Evolutionary conservation across 2,329 filamentous ascomycete genomes (phyloP).

Genomic region (Aureobasidium sp.): DNA sequence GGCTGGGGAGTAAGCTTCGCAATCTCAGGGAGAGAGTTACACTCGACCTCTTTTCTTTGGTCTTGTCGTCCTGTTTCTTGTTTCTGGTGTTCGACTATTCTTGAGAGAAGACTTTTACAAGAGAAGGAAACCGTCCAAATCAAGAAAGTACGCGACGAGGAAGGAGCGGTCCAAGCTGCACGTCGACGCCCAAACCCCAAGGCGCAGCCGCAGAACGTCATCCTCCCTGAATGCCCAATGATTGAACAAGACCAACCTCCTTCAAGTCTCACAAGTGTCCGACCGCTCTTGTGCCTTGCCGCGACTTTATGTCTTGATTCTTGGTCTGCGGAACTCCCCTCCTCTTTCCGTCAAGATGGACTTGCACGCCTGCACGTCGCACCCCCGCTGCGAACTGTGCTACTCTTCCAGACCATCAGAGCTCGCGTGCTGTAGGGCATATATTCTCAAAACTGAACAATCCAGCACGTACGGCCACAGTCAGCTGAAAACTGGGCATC

Average conservation of each 20-base stretch:
- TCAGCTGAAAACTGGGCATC: background rate
- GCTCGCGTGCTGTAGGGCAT: background rate
- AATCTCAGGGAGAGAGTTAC: background rate
- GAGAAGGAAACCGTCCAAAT: background rate
- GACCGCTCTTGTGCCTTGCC: background rate
- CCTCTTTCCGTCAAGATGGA: background rate
- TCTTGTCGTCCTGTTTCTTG: background rate
- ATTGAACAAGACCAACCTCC: background rate
- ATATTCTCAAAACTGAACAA: too few relatives aligned
- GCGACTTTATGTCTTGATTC: constrained; percentile 1
- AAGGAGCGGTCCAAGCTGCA: constrained; percentile 5
- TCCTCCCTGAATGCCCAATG: background rate
- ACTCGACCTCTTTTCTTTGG: background rate
- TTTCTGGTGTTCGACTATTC: background rate
- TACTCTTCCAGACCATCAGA: background rate
- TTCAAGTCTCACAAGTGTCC: background rate
- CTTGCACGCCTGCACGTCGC: background rate
- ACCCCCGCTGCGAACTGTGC: background rate
- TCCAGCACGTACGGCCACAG: background rate
- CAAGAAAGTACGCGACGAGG: background rate
- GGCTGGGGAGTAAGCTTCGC: constrained; percentile 1
- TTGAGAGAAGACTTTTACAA: background rate
- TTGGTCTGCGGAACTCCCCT: background rate
- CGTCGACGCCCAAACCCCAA: constrained; percentile 4
- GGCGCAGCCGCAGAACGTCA: background rate